Percentiles rank a stretch among this genome's conserved stretches.
Evolutionary conservation across 2,329 filamentous ascomycete species (phyloP).

Genomic region (Sclerotiophoma versabilis): DNA sequence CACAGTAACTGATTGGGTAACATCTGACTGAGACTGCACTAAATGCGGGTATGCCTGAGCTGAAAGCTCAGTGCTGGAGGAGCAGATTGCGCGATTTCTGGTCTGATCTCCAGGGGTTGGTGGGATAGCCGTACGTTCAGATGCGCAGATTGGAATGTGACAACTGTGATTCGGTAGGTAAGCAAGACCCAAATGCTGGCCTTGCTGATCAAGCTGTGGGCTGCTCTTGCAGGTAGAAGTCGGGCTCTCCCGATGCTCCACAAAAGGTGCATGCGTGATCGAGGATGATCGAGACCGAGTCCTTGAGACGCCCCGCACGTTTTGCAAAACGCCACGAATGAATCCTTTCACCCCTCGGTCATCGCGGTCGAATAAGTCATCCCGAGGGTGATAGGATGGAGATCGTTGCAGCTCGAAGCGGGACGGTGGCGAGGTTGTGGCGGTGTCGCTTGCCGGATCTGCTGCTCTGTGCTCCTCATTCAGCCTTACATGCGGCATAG

Average conservation of each 20-base stretch:
- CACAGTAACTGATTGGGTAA: constrained; percentile 5
- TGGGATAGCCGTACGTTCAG: constrained; percentile 2
- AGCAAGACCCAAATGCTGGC: background rate
- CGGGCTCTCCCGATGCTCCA: constrained; percentile 14
- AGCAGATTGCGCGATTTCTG: constrained; percentile 22
- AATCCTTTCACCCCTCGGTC: constrained; percentile 27
- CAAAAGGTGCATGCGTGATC: constrained; percentile 10
- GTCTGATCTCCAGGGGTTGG: constrained; percentile 14
- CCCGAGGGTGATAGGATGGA: constrained; percentile 10
- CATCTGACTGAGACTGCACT: constrained; percentile 4
- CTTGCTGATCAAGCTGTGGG: constrained; percentile 1
- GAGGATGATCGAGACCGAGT: constrained; percentile 28
- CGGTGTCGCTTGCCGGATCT: constrained; percentile 9
- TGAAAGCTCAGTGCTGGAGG: constrained; percentile 3
- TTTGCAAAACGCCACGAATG: constrained; percentile 32
- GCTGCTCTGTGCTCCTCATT: background rate
- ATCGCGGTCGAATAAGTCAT: constrained; percentile 12
- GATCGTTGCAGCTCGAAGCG: constrained; percentile 8
- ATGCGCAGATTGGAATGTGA: constrained; percentile 1
- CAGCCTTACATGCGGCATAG: constrained; percentile 6
- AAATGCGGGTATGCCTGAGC: constrained; percentile 13
- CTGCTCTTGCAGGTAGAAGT: constrained; percentile 10
- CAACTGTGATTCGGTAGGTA: background rate
- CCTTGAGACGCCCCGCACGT: constrained; percentile 31
- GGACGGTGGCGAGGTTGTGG: constrained; percentile 18